Base-by-base conservation (phyloP, 2,329 filamentous ascomycete genomes). In the Colletotrichum coccodes region DNA sequence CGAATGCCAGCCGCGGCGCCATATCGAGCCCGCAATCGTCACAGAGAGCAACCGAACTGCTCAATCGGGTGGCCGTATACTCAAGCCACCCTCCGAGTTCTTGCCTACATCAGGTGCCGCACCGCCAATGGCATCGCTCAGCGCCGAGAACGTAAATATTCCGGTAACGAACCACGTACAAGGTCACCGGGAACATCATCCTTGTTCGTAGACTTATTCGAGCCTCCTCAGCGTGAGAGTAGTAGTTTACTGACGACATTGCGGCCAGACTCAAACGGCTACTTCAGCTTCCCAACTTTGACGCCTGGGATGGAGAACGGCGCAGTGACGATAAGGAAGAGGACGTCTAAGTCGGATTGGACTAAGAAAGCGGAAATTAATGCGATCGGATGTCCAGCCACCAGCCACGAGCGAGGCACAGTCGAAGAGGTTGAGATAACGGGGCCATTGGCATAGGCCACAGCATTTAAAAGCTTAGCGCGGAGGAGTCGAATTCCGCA, bases 271-370 rank as follows among this genome's bases (percentile, higher is more conserved):
- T 53, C 68, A 11, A 66, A 65, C 64, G 87, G 88, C 70, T 93
- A 93, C 79, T 90, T 92, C 75, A 92, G 91, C 82, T 93, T 76
- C 91, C 91, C 18, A 91, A 87, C 77, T 93, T 92, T 78, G 91
- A 93, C 74, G 86, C 89, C 69, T 92, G 90, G 83, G 86, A 87
- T 47, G 82, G 81, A 23, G 83, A 82, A 64, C 79, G 82, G 70
- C 79, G 80, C 54, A 76, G 79, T 38, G 79, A 82, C 32, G 80
- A 81, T 46, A 81, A 83, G 66, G 81, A 83, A 47, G 57, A 50
- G 6, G 44, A 40, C 21, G 18, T 50, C 18, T 60, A 16, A 50
- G 12, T 49, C 28, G 16, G 18, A 23, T 2, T 9, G 6, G 57
- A 21, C 32, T 12, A 21, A 18, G 28, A n/a, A n/a, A n/a, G n/a